Percentiles rank a stretch among this genome's conserved stretches.
phyloP scores from a whole-genome alignment of 2,329 filamentous ascomycete genomes.

The Exophiala sp. region DNA sequence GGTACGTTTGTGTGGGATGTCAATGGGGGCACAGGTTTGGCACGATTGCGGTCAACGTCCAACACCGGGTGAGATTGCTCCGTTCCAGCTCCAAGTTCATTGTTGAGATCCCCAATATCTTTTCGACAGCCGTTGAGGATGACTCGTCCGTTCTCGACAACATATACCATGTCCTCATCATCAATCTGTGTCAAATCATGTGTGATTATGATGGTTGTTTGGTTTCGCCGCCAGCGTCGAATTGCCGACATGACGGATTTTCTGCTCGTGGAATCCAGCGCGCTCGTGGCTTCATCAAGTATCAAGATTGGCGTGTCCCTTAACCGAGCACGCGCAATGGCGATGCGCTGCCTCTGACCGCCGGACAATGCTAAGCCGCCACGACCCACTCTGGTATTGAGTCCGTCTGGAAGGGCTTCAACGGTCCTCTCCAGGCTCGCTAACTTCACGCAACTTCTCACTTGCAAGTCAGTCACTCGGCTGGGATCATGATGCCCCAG shows the following conservation, averaged over 20 bases:
- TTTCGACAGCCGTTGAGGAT: conserved; percentile 61
- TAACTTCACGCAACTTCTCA: conserved; percentile 58
- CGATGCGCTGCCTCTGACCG: conserved; percentile 76
- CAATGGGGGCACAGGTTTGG: no score
- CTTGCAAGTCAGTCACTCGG: conserved; percentile 47
- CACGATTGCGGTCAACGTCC: not conserved
- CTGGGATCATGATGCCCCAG: conserved; percentile 56
- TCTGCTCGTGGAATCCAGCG: conserved; percentile 68
- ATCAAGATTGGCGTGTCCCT: conserved; percentile 75
- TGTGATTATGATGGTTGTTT: conserved; percentile 89
- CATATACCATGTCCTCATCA: conserved; percentile 68
- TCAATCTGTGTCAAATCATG: conserved; percentile 77
- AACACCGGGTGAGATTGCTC: not conserved
- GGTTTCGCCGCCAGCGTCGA: conserved; percentile 67
- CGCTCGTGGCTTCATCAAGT: conserved; percentile 82
- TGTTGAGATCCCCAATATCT: conserved; percentile 42
- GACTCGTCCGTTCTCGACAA: conserved; percentile 64
- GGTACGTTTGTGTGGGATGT: not conserved
- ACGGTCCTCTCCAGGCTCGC: conserved; percentile 66
- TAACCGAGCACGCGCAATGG: conserved; percentile 70
- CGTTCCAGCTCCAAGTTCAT: not conserved
- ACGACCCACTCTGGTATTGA: conserved; percentile 65
- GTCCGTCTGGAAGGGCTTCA: conserved; percentile 58
- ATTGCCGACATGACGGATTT: conserved; percentile 66
- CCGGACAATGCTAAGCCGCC: conserved; percentile 71